Conservation (phyloP, 371 early-diverging fungal genomes). For the Amoeboaphelidium occidentale region DNA sequence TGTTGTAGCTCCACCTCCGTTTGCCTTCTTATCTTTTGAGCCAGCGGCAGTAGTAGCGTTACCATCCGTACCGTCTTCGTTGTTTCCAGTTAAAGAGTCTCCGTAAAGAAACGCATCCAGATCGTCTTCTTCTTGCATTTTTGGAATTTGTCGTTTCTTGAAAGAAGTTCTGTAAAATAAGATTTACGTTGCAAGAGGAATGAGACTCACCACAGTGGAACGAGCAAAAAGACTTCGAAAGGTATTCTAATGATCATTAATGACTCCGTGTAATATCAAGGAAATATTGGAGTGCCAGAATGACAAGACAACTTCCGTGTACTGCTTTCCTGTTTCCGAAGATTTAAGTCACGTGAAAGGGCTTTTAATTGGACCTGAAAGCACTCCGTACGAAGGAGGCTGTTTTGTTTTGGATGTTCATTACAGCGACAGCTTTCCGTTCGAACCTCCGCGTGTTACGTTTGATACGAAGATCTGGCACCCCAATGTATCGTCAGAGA, state of each 20-base stretch:
- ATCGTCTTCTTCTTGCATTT: background rate
- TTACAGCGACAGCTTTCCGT: background rate
- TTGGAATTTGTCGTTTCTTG: background rate
- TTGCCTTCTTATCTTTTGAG: background rate
- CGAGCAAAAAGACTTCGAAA: no score
- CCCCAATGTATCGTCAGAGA: constrained; percentile 4
- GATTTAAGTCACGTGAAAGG: background rate
- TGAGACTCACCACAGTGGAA: no score
- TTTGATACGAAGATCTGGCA: constrained; percentile 3
- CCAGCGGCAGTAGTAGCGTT: no score
- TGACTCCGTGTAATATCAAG: no score
- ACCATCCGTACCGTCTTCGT: no score
- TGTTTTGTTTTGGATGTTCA: background rate
- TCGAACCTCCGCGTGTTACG: background rate
- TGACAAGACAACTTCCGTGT: no score
- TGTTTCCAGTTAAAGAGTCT: no score
- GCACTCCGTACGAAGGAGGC: background rate
- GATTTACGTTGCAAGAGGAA: background rate
- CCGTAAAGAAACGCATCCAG: background rate
- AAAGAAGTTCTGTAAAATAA: background rate
- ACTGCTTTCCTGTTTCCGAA: no score
- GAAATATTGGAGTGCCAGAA: no score
- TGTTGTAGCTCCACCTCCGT: background rate
- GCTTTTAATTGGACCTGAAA: background rate
- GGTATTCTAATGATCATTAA: no score